These are phyloP conservation scores for Leccinum variicolor DNA, from an alignment of 768 basidiomycete genomes.

Conservation along the genomic window DNA sequence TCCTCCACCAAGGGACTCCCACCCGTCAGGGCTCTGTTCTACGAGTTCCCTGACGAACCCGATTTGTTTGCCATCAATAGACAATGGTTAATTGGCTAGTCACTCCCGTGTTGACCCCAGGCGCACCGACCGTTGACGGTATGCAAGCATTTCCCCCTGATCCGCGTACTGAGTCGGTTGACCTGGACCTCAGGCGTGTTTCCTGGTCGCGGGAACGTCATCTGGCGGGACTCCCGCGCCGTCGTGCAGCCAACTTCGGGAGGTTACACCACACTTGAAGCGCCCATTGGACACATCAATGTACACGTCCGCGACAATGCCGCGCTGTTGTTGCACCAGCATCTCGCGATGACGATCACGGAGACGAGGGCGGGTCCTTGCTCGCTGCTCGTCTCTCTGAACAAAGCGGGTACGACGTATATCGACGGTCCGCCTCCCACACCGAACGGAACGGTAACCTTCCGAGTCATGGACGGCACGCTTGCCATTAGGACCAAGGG, in stretches of 20 bases:
- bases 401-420: slow-evolving; percentile 50
- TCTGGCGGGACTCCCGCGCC: slow-evolving; percentile 67
- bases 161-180: background rate
- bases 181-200: slow-evolving; percentile 45
- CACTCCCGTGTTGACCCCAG: slow-evolving; percentile 69
- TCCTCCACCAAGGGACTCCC: slow-evolving; percentile 59
- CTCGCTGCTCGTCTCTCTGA: slow-evolving; percentile 55
- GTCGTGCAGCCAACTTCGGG: slow-evolving; percentile 42
- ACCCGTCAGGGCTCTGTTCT: slow-evolving; percentile 72
- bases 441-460: slow-evolving; percentile 45
- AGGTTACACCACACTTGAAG: slow-evolving; percentile 45
- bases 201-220: slow-evolving; percentile 53
- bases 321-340: slow-evolving; percentile 55
- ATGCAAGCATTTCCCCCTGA: slow-evolving; percentile 17
- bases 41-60: slow-evolving; percentile 69
- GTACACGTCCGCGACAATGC: slow-evolving; percentile 68
- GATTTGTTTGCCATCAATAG: slow-evolving; percentile 56
- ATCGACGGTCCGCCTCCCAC: slow-evolving; percentile 59
- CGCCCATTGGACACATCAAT: slow-evolving; percentile 70
- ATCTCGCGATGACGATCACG: slow-evolving; percentile 59
- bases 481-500: slow-evolving; percentile 37
- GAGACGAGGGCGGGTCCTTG: slow-evolving; percentile 62
- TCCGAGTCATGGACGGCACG: slow-evolving; percentile 34
- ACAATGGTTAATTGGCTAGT: slow-evolving; percentile 79
- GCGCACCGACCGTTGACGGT: slow-evolving; percentile 65